Percentiles rank a stretch among this genome's conserved stretches.
Evolutionary conservation across 148 eudicot species (phyloP).

Genomic region (Rhododendron williamsianum): DNA sequence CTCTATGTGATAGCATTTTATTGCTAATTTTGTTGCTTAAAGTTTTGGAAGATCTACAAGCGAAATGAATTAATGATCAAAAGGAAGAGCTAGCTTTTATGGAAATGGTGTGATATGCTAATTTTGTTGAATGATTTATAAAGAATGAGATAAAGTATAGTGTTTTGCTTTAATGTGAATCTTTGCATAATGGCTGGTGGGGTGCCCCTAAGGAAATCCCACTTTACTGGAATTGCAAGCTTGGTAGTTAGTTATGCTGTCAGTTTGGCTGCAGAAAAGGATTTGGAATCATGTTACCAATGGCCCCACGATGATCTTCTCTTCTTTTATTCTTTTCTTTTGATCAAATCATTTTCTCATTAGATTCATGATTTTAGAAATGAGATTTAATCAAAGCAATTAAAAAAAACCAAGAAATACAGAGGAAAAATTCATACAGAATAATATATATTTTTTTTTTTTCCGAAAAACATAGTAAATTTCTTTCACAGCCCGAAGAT

Average conservation of each 20-base stretch:
- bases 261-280: neutral
- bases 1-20: neutral
- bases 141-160: neutral
- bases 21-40: neutral
- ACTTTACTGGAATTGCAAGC: slow-evolving; percentile 23
- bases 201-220: neutral
- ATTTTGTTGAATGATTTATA: neutral
- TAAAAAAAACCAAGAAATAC: neutral
- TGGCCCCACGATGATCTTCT: neutral
- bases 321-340: neutral
- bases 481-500: too few species aligned
- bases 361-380: neutral
- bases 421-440: too few species aligned
- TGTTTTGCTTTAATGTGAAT: slow-evolving; percentile 11
- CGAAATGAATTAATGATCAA: neutral
- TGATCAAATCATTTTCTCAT: neutral
- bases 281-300: neutral
- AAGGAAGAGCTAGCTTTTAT: neutral
- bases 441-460: too few species aligned
- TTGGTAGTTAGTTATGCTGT: slow-evolving; percentile 2
- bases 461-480: too few species aligned
- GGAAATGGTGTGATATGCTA: too few species aligned
- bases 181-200: slow-evolving; percentile 7
- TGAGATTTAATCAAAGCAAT: neutral
- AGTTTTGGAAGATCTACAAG: neutral